Conservation (phyloP, 805 yeast genomes). For the Hanseniaspora guilliermondii region DNA sequence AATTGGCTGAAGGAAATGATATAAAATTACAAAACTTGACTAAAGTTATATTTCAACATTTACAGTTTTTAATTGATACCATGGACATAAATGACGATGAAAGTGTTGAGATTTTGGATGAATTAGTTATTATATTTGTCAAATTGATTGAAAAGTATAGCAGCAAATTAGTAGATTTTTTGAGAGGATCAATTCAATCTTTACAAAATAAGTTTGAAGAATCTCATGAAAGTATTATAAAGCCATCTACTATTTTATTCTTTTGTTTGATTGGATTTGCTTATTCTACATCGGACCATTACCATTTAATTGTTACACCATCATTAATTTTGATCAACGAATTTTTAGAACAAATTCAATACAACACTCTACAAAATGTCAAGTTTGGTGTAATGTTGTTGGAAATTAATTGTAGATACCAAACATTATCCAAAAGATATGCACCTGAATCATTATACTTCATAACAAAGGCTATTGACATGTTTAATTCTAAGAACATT, state of each 20-base stretch:
- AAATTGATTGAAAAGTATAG: constrained; percentile 53
- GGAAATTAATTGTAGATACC: constrained; percentile 57
- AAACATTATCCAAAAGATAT: constrained; percentile 64
- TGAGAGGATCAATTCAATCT: constrained; percentile 44
- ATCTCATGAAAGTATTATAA: constrained; percentile 29
- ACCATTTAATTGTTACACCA: constrained; percentile 83
- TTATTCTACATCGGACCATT: constrained; percentile 91
- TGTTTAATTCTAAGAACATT: constrained; percentile 33
- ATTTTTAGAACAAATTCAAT: constrained; percentile 43
- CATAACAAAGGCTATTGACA: constrained; percentile 38
- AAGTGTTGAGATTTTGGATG: constrained; percentile 29
- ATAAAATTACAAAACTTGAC: constrained; percentile 55
- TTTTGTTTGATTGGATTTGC: constrained; percentile 61
- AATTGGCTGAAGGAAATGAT: constrained; percentile 70
- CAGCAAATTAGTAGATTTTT: constrained; percentile 46
- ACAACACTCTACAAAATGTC: constrained; percentile 31
- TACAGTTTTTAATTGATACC: constrained; percentile 37
- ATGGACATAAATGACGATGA: constrained; percentile 24
- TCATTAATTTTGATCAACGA: constrained; percentile 62
- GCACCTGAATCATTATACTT: constrained; percentile 66
- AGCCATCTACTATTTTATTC: constrained; percentile 46
- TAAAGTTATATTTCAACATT: constrained; percentile 50
- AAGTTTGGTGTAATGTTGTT: constrained; percentile 56
- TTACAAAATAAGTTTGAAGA: constrained; percentile 42
- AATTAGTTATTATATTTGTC: constrained; percentile 35